These are phyloP conservation scores for Ceratocystis cubensis DNA, from an alignment of 2,329 filamentous ascomycete genomes.

Conservation along the genomic window DNA sequence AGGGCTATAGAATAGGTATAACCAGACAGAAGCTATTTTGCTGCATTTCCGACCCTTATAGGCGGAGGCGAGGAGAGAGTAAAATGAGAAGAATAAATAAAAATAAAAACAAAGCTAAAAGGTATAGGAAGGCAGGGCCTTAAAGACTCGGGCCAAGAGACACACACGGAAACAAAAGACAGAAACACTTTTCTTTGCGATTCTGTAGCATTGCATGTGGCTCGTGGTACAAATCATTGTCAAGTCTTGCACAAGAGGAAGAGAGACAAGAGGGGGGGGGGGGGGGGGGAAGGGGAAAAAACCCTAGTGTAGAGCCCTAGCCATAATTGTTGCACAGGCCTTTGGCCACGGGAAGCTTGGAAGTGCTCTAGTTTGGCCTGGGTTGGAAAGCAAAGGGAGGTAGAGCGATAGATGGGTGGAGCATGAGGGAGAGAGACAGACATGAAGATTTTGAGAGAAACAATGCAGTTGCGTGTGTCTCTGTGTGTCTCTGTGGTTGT, in stretches of 20 bases:
- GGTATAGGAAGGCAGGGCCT: too few relatives aligned
- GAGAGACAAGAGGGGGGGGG: not conserved
- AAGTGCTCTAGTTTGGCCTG: too few relatives aligned
- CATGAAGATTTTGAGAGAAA: not conserved
- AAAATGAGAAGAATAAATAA: not conserved
- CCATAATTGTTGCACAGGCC: not conserved
- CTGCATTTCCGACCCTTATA: too few relatives aligned
- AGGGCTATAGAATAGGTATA: not conserved
- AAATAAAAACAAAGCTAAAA: too few relatives aligned
- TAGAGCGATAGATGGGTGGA: too few relatives aligned
- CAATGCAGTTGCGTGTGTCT: not conserved
- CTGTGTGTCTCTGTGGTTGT: not conserved
- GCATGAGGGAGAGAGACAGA: not conserved
- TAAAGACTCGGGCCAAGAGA: not conserved
- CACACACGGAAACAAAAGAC: not conserved
- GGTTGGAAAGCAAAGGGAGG: not conserved
- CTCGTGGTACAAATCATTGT: not conserved
- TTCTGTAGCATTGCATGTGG: not conserved
- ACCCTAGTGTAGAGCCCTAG: not conserved
- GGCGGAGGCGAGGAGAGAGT: not conserved
- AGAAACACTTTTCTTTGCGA: not conserved
- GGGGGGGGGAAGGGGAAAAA: not conserved
- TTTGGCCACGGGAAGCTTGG: not conserved
- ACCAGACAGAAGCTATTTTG: not conserved
- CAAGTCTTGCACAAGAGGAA: not conserved